Evolutionary conservation across 2,329 filamentous ascomycete genomes (phyloP).

Genomic region (Aspergillus pseudotamarii): DNA sequence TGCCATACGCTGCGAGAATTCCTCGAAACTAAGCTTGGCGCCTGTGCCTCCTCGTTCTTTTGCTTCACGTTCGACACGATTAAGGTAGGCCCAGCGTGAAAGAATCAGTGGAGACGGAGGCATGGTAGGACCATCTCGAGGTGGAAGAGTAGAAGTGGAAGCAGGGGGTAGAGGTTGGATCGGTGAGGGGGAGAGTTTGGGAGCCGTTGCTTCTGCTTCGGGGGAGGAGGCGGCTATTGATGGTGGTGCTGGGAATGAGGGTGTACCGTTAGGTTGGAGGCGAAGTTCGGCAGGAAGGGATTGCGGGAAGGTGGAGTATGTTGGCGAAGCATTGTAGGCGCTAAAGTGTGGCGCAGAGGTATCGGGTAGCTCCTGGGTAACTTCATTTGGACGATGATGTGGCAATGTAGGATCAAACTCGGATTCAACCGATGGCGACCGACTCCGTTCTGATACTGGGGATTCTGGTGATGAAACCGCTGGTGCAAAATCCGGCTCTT

Average conservation of each 20-base stretch:
- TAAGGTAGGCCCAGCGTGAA: slow-evolving; percentile 54
- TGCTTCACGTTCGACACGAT: slow-evolving; percentile 69
- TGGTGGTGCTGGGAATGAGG: slow-evolving; percentile 35
- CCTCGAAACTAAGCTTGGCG: slow-evolving; percentile 74
- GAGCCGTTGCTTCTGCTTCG: slow-evolving; percentile 37
- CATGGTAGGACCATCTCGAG: slow-evolving; percentile 18
- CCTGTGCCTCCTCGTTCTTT: slow-evolving; percentile 70
- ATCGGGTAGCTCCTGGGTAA: slow-evolving; percentile 4
- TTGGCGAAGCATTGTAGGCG: slow-evolving; percentile 16
- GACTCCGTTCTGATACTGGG: slow-evolving; percentile 16
- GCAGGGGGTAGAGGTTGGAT: slow-evolving; percentile 36
- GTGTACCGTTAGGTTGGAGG: slow-evolving; percentile 39
- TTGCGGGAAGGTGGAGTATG: slow-evolving; percentile 26
- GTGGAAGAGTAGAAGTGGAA: slow-evolving; percentile 17
- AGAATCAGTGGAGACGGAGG: slow-evolving; percentile 39
- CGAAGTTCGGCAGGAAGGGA: slow-evolving; percentile 39
- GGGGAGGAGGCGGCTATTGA: slow-evolving; percentile 33
- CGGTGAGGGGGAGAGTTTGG: slow-evolving; percentile 36
- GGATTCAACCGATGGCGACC: slow-evolving; percentile 6
- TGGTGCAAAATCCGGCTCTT: slow-evolving; percentile 14
- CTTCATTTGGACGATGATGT: slow-evolving; percentile 48
- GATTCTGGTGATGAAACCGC: slow-evolving; percentile 7
- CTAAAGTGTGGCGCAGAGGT: neutral
- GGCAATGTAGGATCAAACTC: slow-evolving; percentile 49
- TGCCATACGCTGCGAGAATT: slow-evolving; percentile 78